These are phyloP conservation scores for Eutypa lata DNA, from an alignment of 2,329 filamentous ascomycete genomes.

Conservation along the genomic window DNA sequence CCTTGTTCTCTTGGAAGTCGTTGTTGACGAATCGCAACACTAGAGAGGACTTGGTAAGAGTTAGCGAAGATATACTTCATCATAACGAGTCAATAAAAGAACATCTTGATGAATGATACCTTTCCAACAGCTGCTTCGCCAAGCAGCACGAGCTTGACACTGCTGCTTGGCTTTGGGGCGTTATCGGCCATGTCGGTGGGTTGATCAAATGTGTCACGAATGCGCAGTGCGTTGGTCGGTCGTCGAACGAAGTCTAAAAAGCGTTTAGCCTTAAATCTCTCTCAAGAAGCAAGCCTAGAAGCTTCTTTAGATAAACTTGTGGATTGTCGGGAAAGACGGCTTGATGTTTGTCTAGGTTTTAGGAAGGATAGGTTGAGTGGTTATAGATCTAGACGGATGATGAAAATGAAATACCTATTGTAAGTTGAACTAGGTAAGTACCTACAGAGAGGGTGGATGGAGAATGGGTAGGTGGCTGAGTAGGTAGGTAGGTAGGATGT, in stretches of 20 bases:
- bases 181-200: conserved; percentile 63
- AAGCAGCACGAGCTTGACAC: conserved; percentile 97
- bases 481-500: not conserved
- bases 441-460: not conserved
- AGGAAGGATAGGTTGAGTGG: not conserved
- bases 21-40: conserved; percentile 99
- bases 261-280: not conserved
- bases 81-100: not conserved
- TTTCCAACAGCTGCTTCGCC: conserved; percentile 98
- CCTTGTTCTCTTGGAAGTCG: conserved; percentile 99
- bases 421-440: not conserved
- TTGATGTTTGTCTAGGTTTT: not conserved
- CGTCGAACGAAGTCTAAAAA: not conserved
- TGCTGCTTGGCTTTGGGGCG: conserved; percentile 94
- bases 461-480: not conserved
- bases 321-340: not conserved
- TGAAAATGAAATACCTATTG: no score
- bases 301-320: not conserved
- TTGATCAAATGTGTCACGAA: not conserved
- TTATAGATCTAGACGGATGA: not conserved
- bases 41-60: conserved; percentile 74
- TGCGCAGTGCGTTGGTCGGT: not conserved
- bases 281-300: not conserved
- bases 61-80: conserved; percentile 12
- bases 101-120: conserved; percentile 46